A percentile compares a stretch with the other conserved stretches of the same genome.
Evolutionary conservation across 2,329 filamentous ascomycete species (phyloP).

Genomic region (Epichloe glyceriae): DNA sequence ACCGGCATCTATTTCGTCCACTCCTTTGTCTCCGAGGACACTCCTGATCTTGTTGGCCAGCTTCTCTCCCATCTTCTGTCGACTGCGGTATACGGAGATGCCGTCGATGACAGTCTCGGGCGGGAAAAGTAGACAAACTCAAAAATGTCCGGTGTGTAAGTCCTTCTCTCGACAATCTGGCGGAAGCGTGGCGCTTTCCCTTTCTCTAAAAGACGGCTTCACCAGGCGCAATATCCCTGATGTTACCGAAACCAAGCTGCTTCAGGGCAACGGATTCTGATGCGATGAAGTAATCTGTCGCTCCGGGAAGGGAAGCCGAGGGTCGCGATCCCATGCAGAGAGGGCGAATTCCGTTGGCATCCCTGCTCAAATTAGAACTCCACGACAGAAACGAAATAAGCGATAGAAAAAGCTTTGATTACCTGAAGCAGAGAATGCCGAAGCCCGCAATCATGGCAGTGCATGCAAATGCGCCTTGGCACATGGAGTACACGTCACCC

Average conservation of each 20-base stretch:
- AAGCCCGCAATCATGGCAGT: constrained; percentile 74
- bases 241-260: constrained; percentile 67
- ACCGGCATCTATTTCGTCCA: constrained; percentile 62
- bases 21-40: constrained; percentile 52
- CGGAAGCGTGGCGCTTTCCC: constrained; percentile 59
- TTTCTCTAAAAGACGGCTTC: constrained; percentile 80
- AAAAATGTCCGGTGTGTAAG: constrained; percentile 68
- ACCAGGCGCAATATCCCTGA: constrained; percentile 67
- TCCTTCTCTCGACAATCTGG: constrained; percentile 55
- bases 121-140: constrained; percentile 82
- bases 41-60: constrained; percentile 60
- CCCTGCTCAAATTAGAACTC: neutral
- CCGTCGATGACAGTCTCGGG: constrained; percentile 72
- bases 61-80: constrained; percentile 76
- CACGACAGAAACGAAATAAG: no score
- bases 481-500: constrained; percentile 57
- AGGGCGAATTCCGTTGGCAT: constrained; percentile 55
- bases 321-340: constrained; percentile 64
- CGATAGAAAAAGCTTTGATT: neutral
- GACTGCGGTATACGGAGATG: constrained; percentile 72
- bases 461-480: constrained; percentile 66
- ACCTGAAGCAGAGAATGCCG: constrained; percentile 63
- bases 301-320: constrained; percentile 46
- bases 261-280: constrained; percentile 76
- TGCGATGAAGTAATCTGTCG: constrained; percentile 78